A percentile compares a stretch with the other conserved stretches of the same genome.
These are phyloP conservation scores for Phoma sp. DNA, from an alignment of 2,329 filamentous ascomycete genomes.

Conservation along the genomic window DNA sequence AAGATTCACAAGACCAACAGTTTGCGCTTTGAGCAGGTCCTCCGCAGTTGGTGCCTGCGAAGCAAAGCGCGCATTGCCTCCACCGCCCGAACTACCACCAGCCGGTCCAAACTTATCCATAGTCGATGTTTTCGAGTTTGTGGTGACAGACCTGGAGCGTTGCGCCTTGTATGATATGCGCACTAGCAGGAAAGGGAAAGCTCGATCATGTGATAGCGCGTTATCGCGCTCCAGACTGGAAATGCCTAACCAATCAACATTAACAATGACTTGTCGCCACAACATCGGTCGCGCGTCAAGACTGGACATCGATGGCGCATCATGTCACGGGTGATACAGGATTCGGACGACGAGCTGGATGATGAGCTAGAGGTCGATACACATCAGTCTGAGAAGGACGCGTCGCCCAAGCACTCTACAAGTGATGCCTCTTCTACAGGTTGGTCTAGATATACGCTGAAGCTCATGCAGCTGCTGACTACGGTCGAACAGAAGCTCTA, in stretches of 20 bases:
- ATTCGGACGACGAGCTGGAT: slow-evolving; percentile 47
- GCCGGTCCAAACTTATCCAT: slow-evolving; percentile 37
- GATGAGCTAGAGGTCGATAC: slow-evolving; percentile 33
- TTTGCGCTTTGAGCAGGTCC: slow-evolving; percentile 82
- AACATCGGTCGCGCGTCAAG: too few relatives aligned
- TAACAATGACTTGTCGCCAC: neutral
- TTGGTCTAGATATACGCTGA: neutral
- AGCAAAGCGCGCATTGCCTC: slow-evolving; percentile 68
- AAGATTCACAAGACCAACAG: slow-evolving; percentile 87
- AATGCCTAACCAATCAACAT: slow-evolving; percentile 7
- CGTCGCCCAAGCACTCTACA: slow-evolving; percentile 19
- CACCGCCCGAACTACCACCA: slow-evolving; percentile 26
- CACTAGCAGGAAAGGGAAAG: slow-evolving; percentile 17
- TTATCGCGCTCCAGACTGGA: slow-evolving; percentile 13
- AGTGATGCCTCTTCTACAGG: slow-evolving; percentile 14
- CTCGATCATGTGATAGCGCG: slow-evolving; percentile 32
- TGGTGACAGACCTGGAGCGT: neutral
- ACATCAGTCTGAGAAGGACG: slow-evolving; percentile 22
- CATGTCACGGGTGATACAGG: slow-evolving; percentile 42
- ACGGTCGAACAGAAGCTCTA: slow-evolving; percentile 1
- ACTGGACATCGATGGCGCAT: neutral
- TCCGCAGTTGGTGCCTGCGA: slow-evolving; percentile 77
- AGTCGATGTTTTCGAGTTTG: neutral
- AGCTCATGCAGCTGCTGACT: neutral
- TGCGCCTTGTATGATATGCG: neutral